Evolutionary conservation across 345 rosid species (phyloP), one percentile per base, ranked within the genome.

Genomic region (Murraya paniculata): DNA sequence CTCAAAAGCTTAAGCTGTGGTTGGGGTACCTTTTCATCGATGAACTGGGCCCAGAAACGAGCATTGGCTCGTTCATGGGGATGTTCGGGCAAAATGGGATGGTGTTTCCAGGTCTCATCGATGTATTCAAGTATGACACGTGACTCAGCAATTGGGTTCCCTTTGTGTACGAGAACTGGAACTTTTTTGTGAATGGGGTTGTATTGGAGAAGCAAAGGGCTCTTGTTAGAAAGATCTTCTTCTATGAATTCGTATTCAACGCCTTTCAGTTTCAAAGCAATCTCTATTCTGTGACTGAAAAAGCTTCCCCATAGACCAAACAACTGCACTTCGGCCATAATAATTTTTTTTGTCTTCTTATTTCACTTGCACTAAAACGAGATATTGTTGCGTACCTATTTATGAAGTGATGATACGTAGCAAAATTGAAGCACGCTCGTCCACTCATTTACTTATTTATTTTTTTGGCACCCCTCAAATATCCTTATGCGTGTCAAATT

Each of bases 21-120:
- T 25, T 18, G 13, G 10, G 8, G 36, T 81, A 89, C 91, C 87
- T 83, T 83, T 0, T 85, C 89, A 53, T 90, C 90, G 28, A 85
- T 64, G 85, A 82, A 86, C 80, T 81, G 85, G 14, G 88, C 87
- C 92, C 92, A 90, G 82, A 90, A 87, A 28, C 88, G 91, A 1
- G 85, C 91, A 62, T 58, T 45, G 71, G 92, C 90, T 56, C 84
- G 79, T 19, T 87, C 88, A 36, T 79, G 77, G n/a, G 92, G 88
- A 80, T 86, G 80, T 10, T 65, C 77, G 6, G 91, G 92, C 83
- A 90, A 81, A 31, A 89, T 69, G 11, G 82, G 77, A 75, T 72
- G 65, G 45, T 76, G n/a, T 50, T 81, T 84, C 92, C 91, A 90
- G 4, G 85, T 82, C 30, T 90, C 90, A 57, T 87, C 90, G 19